These are phyloP conservation scores for Venturiaceae sp. DNA, from an alignment of 2,329 filamentous ascomycete genomes.

Conservation along the genomic window DNA sequence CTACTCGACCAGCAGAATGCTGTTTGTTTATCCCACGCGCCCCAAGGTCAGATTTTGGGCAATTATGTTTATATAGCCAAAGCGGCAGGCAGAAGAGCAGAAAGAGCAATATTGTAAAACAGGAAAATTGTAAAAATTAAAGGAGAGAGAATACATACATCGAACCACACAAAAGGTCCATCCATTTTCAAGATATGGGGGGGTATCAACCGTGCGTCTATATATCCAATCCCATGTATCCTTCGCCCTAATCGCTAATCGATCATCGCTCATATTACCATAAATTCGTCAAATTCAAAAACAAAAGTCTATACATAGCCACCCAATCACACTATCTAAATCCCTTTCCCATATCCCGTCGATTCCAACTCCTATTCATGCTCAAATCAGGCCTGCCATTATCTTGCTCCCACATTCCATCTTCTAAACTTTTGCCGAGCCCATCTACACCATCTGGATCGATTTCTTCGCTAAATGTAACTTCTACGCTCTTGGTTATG, in stretches of 20 bases:
- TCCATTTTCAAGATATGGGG: too few relatives aligned
- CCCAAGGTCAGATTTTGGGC: too few relatives aligned
- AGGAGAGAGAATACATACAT: too few relatives aligned
- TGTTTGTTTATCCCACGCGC: too few relatives aligned
- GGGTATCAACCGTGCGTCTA: not conserved
- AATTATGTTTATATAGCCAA: too few relatives aligned
- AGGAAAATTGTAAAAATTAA: too few relatives aligned
- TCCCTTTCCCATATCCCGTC: not conserved
- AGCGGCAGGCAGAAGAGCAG: too few relatives aligned
- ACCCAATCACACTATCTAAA: not conserved
- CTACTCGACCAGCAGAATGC: too few relatives aligned
- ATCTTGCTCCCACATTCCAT: not conserved
- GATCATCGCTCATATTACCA: not conserved
- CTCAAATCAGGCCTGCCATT: not conserved
- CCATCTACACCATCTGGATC: not conserved
- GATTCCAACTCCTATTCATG: not conserved
- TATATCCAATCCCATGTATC: not conserved
- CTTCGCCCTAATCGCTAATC: not conserved
- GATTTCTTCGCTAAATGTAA: not conserved
- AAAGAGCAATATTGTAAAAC: too few relatives aligned
- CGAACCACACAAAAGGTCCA: too few relatives aligned
- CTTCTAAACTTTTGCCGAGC: not conserved
- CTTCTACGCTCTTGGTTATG: conserved; percentile 3
- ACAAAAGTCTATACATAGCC: too few relatives aligned
- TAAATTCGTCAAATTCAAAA: not conserved